Conservation (phyloP, 2,329 filamentous ascomycete genomes). For the Chaetothyriales sp. region DNA sequence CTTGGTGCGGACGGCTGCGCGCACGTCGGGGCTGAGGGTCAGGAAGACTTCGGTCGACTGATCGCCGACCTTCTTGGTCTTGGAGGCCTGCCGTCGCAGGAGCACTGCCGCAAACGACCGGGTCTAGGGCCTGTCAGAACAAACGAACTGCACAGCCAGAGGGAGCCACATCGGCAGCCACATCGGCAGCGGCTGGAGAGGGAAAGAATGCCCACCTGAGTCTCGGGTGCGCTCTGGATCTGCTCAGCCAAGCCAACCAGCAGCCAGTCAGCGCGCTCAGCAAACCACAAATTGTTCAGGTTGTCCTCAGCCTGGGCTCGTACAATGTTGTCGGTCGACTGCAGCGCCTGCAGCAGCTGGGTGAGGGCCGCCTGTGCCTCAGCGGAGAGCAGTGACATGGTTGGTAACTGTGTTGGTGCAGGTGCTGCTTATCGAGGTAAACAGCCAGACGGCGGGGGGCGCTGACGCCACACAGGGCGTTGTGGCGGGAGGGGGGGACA, state of each 20-base stretch:
- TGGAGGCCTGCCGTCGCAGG: conserved; percentile 84
- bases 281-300: conserved; percentile 79
- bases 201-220: conserved; percentile 44
- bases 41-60: conserved; percentile 73
- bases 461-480: not conserved
- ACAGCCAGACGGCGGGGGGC: not conserved
- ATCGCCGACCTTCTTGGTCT: conserved; percentile 60
- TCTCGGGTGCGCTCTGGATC: conserved; percentile 60
- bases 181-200: not conserved
- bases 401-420: conserved; percentile 11
- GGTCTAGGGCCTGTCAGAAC: conserved; percentile 40
- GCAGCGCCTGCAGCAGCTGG: conserved; percentile 74
- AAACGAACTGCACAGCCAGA: no score
- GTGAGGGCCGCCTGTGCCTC: conserved; percentile 73
- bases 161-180: not conserved
- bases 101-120: conserved; percentile 87
- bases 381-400: conserved; percentile 72
- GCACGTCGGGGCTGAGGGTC: conserved; percentile 58
- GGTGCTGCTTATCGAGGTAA: not conserved
- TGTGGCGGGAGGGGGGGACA: no score
- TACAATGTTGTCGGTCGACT: conserved; percentile 74
- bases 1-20: conserved; percentile 65
- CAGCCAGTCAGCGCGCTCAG: conserved; percentile 64
- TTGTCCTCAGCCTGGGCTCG: conserved; percentile 80
- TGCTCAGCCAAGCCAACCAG: conserved; percentile 92